phyloP scores from a whole-genome alignment of 257 asterid species.

The Coffea canephora region DNA sequence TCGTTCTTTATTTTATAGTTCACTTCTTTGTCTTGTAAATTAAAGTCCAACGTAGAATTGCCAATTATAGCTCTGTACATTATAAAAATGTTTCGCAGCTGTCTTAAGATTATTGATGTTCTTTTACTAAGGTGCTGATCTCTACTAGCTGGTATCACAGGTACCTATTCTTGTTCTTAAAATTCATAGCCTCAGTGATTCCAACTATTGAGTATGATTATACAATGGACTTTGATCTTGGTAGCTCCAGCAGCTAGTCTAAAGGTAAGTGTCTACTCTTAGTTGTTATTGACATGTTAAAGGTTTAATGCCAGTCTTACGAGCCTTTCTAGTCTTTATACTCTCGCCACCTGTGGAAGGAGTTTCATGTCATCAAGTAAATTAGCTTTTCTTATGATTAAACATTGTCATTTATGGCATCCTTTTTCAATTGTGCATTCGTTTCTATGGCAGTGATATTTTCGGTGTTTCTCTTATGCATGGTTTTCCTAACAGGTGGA shows the following conservation, averaged over 20 bases:
- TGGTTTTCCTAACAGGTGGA: not conserved
- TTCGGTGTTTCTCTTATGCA: not conserved
- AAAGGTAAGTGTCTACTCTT: slow-evolving; percentile 10
- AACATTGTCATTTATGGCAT: too few species aligned
- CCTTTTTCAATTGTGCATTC: not conserved
- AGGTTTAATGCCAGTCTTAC: not conserved
- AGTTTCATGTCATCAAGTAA: not conserved
- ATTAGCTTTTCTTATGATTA: not conserved
- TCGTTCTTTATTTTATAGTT: not conserved
- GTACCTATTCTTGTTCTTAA: slow-evolving; percentile 51
- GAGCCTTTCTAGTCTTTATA: too few species aligned
- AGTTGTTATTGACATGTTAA: not conserved
- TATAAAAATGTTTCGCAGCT: not conserved
- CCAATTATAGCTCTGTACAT: too few species aligned
- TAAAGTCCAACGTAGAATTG: not conserved
- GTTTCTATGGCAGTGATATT: not conserved
- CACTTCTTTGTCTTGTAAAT: too few species aligned
- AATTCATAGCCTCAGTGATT: slow-evolving; percentile 71
- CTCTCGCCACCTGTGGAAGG: not conserved
- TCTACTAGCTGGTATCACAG: slow-evolving; percentile 27
- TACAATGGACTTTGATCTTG: slow-evolving; percentile 95
- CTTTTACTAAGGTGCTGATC: not conserved
- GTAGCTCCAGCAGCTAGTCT: slow-evolving; percentile 54
- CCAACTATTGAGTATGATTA: slow-evolving; percentile 96
- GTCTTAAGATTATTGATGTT: not conserved